Percentiles rank a stretch among this genome's conserved stretches.
Conservation (phyloP, 805 yeast genomes). For the Suhomyces emberorum region DNA sequence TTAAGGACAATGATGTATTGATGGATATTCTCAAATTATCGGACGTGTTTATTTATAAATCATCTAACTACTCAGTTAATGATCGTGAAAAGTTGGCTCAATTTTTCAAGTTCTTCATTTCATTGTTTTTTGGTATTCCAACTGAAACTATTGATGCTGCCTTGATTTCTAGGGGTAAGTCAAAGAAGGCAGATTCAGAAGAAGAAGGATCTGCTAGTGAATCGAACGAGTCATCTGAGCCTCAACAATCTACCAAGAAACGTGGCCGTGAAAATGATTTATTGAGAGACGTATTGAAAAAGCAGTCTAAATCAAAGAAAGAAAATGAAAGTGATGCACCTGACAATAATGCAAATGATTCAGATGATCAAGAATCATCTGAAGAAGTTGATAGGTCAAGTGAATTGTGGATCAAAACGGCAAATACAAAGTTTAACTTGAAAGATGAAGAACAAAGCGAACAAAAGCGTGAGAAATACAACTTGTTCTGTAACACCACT, state of each 20-base stretch:
- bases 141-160: slow-evolving; percentile 45
- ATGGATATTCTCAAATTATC: slow-evolving; percentile 71
- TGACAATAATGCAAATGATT: slow-evolving; percentile 21
- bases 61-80: slow-evolving; percentile 70
- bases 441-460: slow-evolving; percentile 18
- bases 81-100: slow-evolving; percentile 77
- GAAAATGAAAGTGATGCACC: slow-evolving; percentile 38
- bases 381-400: slow-evolving; percentile 36
- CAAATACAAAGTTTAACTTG: slow-evolving; percentile 26
- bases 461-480: slow-evolving; percentile 54
- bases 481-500: slow-evolving; percentile 83
- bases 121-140: slow-evolving; percentile 66
- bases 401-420: slow-evolving; percentile 43
- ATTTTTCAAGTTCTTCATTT: slow-evolving; percentile 66
- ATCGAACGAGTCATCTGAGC: slow-evolving; percentile 10
- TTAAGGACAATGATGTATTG: slow-evolving; percentile 65
- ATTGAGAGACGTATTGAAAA: slow-evolving; percentile 58
- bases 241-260: slow-evolving; percentile 35
- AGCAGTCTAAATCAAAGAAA: slow-evolving; percentile 38
- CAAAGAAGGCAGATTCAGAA: slow-evolving; percentile 12
- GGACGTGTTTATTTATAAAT: slow-evolving; percentile 61
- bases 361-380: slow-evolving; percentile 29
- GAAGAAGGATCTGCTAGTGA: slow-evolving; percentile 11
- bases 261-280: slow-evolving; percentile 54
- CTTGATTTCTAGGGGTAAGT: slow-evolving; percentile 20